Evolutionary conservation across 768 basidiomycete species (phyloP), one percentile per base, ranked within the genome.

Genomic region (Leccinum broughii): DNA sequence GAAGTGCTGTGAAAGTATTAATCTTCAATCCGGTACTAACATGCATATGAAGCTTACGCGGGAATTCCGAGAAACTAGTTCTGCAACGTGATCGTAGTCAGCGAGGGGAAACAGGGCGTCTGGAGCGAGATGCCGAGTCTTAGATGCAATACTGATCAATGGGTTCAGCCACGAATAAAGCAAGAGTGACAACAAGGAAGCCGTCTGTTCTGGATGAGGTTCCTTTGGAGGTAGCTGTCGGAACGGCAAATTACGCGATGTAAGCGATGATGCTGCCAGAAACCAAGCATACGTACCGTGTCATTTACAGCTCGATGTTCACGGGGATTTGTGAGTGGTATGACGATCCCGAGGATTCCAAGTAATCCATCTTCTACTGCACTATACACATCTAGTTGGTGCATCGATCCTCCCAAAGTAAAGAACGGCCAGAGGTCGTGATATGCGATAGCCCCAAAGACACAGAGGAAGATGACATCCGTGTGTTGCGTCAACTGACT

Each of bases 131-230:
- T 82, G 82, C 5, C 75, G 63, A 20, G 77, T 66, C 15, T 74
- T 69, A 61, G 77, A 76, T 1, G 79, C 83, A 3, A 71, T 59
- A 49, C 75, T 74, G 26, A 87, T 74, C 41, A 82, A 68, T 4
- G 77, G 75, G 62, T 88, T 82, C 62, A 88, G 73, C 72, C 80
- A 90, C 17, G 77, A 73, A 66, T 78, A 88, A 6, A 77, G 68
- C 20, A 82, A 44, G 39, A 66, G 58, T 6, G 70, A 77, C 11
- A 77, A 54, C 63, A 64, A 70, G 3, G 79, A 74, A 4, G 77
- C 70, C 5, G 75, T 77, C 57, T 80, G 80, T 57, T 80, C 78
- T 0, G 77, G 75, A 61, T 75, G 74, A 41, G 68, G 69, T 26
- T 54, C 58, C 48, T 51, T 28, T 11, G 24, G 9, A 3, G 37